Evolutionary conservation across 2,329 filamentous ascomycete genomes (phyloP), one percentile per base, ranked within the genome.

Genomic region (Sporothrix mexicana): DNA sequence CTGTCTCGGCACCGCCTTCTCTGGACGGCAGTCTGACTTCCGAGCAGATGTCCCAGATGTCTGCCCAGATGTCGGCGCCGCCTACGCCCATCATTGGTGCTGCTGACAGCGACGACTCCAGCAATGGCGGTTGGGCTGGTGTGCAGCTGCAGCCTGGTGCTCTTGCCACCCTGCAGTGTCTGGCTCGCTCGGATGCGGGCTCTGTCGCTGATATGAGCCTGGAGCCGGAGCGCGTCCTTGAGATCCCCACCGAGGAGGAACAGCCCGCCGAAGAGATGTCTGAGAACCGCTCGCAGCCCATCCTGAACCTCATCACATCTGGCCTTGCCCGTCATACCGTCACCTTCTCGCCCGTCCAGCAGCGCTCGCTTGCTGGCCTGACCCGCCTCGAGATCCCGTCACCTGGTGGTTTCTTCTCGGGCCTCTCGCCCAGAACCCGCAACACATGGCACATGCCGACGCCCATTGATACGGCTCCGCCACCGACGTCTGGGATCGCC

Each of bases 331-430:
- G 79, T 41, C 76, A 79, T 61, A 75, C 80, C 10, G 75, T 80
- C 49, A 77, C 80, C 17, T 80, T 82, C 15, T 81, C 85, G 0
- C 82, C 88, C 10, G 83, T 85, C 9, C 88, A 88, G 59, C 86
- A 85, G 73, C 82, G 86, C 72, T 91, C 91, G 15, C 85, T 90
- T 15, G 91, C 91, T 72, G 92, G 91, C 53, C 87, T 98, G 75
- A 95, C 93, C 23, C 90, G 88, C 73, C 87, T 98, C 23, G 95
- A 95, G 36, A 94, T 98, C 47, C 95, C 95, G 6, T 98, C 95
- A 0, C 95, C 95, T 0, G 92, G 93, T 36, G 94, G 92, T 0
- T 98, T 98, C 85, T 98, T 98, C 82, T 93, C 93, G 1, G 94
- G 92, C 0, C 87, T 98, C 41, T 93, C 92, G 51, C 89, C 91